Evolutionary conservation across 305 asterid species (phyloP).

Genomic region (Petunia hybrid): DNA sequence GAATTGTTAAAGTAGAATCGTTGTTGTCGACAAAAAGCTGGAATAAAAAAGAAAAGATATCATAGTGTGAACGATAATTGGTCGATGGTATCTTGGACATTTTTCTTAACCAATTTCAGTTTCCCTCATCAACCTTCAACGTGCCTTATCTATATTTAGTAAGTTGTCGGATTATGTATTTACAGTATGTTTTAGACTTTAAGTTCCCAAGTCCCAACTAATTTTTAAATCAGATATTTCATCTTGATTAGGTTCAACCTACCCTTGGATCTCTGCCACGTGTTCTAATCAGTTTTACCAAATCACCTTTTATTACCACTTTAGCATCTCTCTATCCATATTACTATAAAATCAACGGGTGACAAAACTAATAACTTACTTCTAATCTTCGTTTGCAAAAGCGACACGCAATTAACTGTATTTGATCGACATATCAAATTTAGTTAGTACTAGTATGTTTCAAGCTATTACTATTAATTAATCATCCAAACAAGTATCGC

Average conservation of each 20-base stretch:
- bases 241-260: background rate
- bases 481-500: too few relatives aligned
- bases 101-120: constrained; percentile 33
- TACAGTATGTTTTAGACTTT: too few relatives aligned
- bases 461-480: too few relatives aligned
- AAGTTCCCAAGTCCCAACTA: background rate
- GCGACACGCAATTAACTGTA: too few relatives aligned
- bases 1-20: background rate
- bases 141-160: background rate
- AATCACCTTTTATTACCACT: background rate
- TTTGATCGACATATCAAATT: too few relatives aligned
- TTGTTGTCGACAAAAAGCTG: constrained; percentile 25
- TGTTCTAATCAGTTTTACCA: background rate
- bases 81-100: constrained; percentile 43
- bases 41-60: constrained; percentile 28
- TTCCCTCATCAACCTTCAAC: background rate
- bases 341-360: too few relatives aligned
- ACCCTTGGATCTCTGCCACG: background rate
- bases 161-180: background rate
- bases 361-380: too few relatives aligned
- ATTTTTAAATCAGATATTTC: background rate
- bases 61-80: constrained; percentile 39
- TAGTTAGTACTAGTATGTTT: too few relatives aligned
- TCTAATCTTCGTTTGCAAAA: too few relatives aligned
- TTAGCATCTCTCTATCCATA: too few relatives aligned